Evolutionary conservation across 768 basidiomycete genomes (phyloP), one percentile per base, ranked within the genome.

Genomic region (Amanita pallidorosea): DNA sequence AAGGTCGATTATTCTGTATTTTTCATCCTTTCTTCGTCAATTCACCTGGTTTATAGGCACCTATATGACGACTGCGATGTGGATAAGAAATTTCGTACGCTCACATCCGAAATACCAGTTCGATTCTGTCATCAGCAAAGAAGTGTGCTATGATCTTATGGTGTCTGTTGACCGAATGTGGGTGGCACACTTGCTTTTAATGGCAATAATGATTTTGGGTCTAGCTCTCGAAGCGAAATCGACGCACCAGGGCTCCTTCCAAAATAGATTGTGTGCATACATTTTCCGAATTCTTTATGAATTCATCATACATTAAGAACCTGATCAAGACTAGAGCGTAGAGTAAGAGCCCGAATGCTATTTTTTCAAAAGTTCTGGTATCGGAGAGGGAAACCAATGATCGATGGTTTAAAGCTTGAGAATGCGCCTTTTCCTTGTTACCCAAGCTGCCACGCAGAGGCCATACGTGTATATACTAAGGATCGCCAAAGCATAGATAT

Each of bases 371-470:
- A 4, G 13, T 33, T 33, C 33, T 13, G 33, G 13, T 4, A 33
- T 33, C 33, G 33, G 12, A 13, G 2, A 12, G 33, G 4, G 33
- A 33, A 13, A 33, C 13, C 33, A 13, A 33, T 33, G 33, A 5
- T 33, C 5, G 33, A 41, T 41, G 40, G 3, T 11, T 34, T 35
- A 51, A 11, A 51, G n/a, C 20, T 37, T 45, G 17, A 51, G 42
- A 25, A 51, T 42, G 11, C 34, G 37, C n/a, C 17, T 44, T 23
- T 31, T 18, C 45, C 52, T 46, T 17, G 27, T 22, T 34, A 31
- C 20, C 89, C 90, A 93, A 7, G 85, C 88, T 6, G 80, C 64
- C 1, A 61, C 65, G 55, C 79, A 85, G 8, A 88, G 63, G 1
- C 63, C 70, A 7, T 77, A 66, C 2, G 79, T 68, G 63, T 97